Evolutionary conservation across 2,329 filamentous ascomycete species (phyloP).

Genomic region (Talaromyces sp.): DNA sequence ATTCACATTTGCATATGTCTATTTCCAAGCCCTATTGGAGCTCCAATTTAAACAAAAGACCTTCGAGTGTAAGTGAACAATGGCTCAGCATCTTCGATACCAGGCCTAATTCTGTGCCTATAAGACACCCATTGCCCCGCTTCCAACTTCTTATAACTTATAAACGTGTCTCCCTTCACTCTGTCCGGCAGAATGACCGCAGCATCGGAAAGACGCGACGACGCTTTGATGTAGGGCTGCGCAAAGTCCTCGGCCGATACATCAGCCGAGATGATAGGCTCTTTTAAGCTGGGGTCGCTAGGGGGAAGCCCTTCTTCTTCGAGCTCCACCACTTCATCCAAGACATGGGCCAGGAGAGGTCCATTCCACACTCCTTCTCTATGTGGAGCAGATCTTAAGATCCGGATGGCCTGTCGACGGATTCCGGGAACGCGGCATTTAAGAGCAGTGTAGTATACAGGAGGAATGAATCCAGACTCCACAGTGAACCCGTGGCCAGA

Average conservation of each 20-base stretch:
- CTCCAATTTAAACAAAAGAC: not conserved
- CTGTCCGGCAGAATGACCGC: conserved; percentile 14
- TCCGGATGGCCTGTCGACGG: conserved; percentile 27
- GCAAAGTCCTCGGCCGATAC: conserved; percentile 5
- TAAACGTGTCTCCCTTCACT: conserved; percentile 7
- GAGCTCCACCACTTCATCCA: conserved; percentile 13
- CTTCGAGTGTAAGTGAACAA: not conserved
- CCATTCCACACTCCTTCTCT: conserved; percentile 24
- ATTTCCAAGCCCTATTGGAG: no score
- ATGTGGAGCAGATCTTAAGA: conserved; percentile 16
- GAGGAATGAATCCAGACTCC: conserved; percentile 36
- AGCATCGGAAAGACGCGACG: conserved; percentile 12
- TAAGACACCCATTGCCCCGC: conserved; percentile 9
- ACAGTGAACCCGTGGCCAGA: conserved; percentile 19
- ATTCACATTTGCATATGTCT: not conserved
- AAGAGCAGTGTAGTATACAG: conserved; percentile 36
- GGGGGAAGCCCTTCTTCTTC: conserved; percentile 14
- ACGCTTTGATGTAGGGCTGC: conserved; percentile 5
- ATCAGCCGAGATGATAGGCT: not conserved
- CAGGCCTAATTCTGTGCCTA: conserved; percentile 3
- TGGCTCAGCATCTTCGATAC: not conserved
- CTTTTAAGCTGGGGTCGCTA: not conserved
- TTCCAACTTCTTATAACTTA: conserved; percentile 11
- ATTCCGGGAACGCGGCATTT: conserved; percentile 38
- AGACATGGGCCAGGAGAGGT: conserved; percentile 13